These are phyloP conservation scores for Leccinum subrobustum DNA, from an alignment of 1,284 basidiomycete species.

Conservation along the genomic window DNA sequence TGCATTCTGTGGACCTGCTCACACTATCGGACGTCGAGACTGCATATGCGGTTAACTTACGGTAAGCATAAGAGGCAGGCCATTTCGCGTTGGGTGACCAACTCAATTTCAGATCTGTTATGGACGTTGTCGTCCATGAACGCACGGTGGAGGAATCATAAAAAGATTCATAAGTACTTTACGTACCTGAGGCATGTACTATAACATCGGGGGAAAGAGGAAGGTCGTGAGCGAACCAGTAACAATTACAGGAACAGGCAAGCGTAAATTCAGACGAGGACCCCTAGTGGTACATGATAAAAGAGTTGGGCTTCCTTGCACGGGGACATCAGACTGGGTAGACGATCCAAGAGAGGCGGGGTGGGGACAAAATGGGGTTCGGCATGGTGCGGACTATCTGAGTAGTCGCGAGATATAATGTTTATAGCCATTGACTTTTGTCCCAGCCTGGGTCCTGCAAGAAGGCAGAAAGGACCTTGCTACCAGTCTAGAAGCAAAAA, in stretches of 20 bases:
- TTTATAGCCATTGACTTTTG: slow-evolving; percentile 69
- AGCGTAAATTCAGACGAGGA: slow-evolving; percentile 8
- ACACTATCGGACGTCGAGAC: slow-evolving; percentile 74
- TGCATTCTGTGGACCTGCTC: slow-evolving; percentile 74
- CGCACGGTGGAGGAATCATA: slow-evolving; percentile 12
- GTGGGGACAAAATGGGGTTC: background rate
- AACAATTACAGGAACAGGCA: slow-evolving; percentile 29
- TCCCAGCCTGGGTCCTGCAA: slow-evolving; percentile 90
- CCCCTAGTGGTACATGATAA: slow-evolving; percentile 26
- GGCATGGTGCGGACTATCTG: background rate
- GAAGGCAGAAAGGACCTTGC: slow-evolving; percentile 96
- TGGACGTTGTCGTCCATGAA: slow-evolving; percentile 69
- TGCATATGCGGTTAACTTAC: slow-evolving; percentile 69
- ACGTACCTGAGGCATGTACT: slow-evolving; percentile 3
- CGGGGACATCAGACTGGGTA: slow-evolving; percentile 1
- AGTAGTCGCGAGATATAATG: background rate
- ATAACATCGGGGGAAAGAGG: slow-evolving; percentile 5
- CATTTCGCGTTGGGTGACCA: background rate
- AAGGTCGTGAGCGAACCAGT: slow-evolving; percentile 16
- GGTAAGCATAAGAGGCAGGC: slow-evolving; percentile 41
- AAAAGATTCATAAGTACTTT: slow-evolving; percentile 1
- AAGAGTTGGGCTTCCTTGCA: slow-evolving; percentile 11
- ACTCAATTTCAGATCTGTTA: slow-evolving; percentile 48
- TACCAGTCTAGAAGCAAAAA: slow-evolving; percentile 71
- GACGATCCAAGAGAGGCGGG: slow-evolving; percentile 1